phyloP scores from a whole-genome alignment of 192 early-diverging fungal species.

The Coemansia sp. region DNA sequence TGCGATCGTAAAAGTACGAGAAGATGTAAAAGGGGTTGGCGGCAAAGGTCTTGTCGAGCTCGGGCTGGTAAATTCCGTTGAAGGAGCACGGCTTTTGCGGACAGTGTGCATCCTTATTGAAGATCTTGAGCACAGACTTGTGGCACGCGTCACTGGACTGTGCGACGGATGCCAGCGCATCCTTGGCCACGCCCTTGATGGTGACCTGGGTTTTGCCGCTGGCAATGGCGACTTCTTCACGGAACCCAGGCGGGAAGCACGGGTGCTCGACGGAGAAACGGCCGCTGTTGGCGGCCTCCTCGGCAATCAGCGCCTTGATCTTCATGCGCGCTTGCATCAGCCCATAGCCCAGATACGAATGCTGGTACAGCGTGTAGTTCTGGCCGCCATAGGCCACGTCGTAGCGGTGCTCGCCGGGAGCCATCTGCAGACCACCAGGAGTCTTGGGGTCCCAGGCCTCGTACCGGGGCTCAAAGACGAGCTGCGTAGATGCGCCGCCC shows the following conservation, averaged over 20 bases:
- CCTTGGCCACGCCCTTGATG: conserved; percentile 62
- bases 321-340: conserved; percentile 80
- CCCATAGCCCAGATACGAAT: conserved; percentile 93
- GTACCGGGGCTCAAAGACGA: conserved; percentile 89
- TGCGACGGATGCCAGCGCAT: conserved; percentile 47
- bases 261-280: conserved; percentile 57
- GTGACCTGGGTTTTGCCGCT: conserved; percentile 32
- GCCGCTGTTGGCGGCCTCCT: conserved; percentile 33
- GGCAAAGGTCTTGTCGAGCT: conserved; percentile 65
- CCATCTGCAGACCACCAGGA: conserved; percentile 32
- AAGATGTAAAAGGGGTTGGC: conserved; percentile 86
- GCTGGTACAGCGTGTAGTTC: conserved; percentile 86
- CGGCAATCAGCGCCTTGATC: conserved; percentile 59
- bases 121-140: conserved; percentile 61
- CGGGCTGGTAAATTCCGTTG: conserved; percentile 89
- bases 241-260: conserved; percentile 68
- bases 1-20: conserved; percentile 94
- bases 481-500: conserved; percentile 96
- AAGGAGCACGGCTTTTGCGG: conserved; percentile 76
- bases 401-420: conserved; percentile 72
- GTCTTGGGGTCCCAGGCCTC: conserved; percentile 35
- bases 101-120: conserved; percentile 74
- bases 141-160: conserved; percentile 23
- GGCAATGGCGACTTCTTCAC: conserved; percentile 46
- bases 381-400: conserved; percentile 70